phyloP scores from a whole-genome alignment of 805 yeast genomes.

The Ogataea polymorpha region DNA sequence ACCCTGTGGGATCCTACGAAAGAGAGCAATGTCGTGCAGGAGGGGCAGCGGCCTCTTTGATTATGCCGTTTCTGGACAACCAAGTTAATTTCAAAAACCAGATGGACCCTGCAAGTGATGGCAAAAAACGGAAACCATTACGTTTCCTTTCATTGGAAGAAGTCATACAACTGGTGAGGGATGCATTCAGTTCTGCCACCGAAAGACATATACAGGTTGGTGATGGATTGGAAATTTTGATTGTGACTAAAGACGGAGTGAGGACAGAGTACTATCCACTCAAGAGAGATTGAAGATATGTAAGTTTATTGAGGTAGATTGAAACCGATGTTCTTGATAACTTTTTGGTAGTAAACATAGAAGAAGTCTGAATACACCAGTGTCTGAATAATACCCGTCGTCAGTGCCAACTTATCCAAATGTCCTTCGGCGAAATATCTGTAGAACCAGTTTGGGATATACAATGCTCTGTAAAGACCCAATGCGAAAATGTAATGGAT shows the following conservation, averaged over 20 bases:
- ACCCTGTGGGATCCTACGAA: constrained; percentile 97
- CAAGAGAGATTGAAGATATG: constrained; percentile 66
- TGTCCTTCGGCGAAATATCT: constrained; percentile 64
- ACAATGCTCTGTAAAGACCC: constrained; percentile 85
- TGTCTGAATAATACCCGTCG: constrained; percentile 85
- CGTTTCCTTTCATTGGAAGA: constrained; percentile 75
- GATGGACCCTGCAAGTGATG: constrained; percentile 73
- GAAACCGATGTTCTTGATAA: constrained; percentile 73
- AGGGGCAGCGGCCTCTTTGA: constrained; percentile 93
- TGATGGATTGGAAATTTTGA: constrained; percentile 87
- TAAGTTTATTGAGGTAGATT: constrained; percentile 43
- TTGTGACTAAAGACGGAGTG: constrained; percentile 92
- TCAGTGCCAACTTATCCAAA: constrained; percentile 66
- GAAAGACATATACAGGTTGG: constrained; percentile 99
- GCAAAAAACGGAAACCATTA: constrained; percentile 56
- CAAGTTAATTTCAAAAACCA: constrained; percentile 97
- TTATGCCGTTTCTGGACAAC: constrained; percentile 96
- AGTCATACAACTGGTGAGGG: constrained; percentile 82
- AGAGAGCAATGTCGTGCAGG: constrained; percentile 97
- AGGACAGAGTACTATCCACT: constrained; percentile 78
- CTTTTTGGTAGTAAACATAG: constrained; percentile 80
- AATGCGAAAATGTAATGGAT: constrained; percentile 91
- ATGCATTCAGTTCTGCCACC: constrained; percentile 93
- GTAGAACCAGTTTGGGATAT: constrained; percentile 94
- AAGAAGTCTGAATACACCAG: constrained; percentile 91